Conservation (phyloP, 1,284 basidiomycete genomes). For the Earliella scabrosa region DNA sequence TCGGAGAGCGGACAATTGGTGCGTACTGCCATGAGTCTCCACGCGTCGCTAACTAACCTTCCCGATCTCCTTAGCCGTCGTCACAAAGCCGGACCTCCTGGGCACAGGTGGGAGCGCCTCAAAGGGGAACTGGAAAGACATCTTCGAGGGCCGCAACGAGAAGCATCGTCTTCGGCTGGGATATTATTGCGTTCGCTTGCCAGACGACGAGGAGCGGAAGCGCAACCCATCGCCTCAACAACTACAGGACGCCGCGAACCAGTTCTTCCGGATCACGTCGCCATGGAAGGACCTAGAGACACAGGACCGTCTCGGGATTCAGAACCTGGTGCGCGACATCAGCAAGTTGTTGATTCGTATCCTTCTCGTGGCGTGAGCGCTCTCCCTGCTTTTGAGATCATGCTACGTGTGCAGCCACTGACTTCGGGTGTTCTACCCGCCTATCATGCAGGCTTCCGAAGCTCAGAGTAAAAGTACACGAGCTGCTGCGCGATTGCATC, state of each 20-base stretch:
- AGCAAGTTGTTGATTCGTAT: conserved; percentile 54
- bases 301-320: conserved; percentile 54
- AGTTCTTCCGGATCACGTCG: conserved; percentile 44
- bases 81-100: conserved; percentile 66
- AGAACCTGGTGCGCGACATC: conserved; percentile 53
- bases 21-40: not conserved
- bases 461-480: conserved; percentile 43
- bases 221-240: conserved; percentile 38
- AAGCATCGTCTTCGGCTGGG: conserved; percentile 51
- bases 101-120: conserved; percentile 43
- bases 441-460: conserved; percentile 47
- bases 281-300: conserved; percentile 54
- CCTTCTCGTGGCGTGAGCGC: conserved; percentile 55
- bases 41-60: not conserved
- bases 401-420: too few relatives aligned
- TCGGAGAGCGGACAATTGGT: conserved; percentile 63
- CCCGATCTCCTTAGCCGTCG: conserved; percentile 45
- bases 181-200: conserved; percentile 65
- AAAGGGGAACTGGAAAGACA: conserved; percentile 47
- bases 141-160: conserved; percentile 45
- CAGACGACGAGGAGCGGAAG: conserved; percentile 55
- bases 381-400: too few relatives aligned
- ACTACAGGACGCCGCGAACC: conserved; percentile 39
- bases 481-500: conserved; percentile 40
- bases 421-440: not conserved